These are phyloP conservation scores for Fraxinus cuspidata DNA, from an alignment of 257 asterid species.

Conservation along the genomic window DNA sequence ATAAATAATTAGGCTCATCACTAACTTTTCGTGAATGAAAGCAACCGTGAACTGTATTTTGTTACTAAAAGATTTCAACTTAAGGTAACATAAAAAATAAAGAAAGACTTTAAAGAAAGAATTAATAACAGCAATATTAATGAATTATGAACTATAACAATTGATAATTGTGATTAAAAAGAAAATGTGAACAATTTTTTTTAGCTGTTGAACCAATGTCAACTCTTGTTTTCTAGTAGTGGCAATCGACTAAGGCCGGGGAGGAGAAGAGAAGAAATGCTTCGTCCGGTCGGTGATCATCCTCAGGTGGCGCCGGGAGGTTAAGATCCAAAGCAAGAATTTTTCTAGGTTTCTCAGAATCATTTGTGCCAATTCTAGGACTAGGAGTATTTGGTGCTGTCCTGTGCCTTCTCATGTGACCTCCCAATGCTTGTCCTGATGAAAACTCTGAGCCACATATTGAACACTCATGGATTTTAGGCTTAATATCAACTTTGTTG, in stretches of 20 bases:
- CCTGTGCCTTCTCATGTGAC: slow-evolving; percentile 91
- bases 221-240: slow-evolving; percentile 46
- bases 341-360: slow-evolving; percentile 40
- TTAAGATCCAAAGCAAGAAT: slow-evolving; percentile 69
- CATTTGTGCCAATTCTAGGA: no score
- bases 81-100: slow-evolving; percentile 20
- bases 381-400: slow-evolving; percentile 21
- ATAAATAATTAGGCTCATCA: no score
- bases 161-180: slow-evolving; percentile 14
- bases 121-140: slow-evolving; percentile 12
- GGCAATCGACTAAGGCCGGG: slow-evolving; percentile 72
- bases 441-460: slow-evolving; percentile 80
- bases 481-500: slow-evolving; percentile 33
- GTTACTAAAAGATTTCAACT: slow-evolving; percentile 50
- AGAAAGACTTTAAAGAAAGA: background rate
- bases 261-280: slow-evolving; percentile 48
- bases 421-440: slow-evolving; percentile 91
- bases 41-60: slow-evolving; percentile 65
- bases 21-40: slow-evolving; percentile 76
- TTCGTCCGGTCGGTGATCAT: slow-evolving; percentile 35
- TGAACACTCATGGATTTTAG: slow-evolving; percentile 71
- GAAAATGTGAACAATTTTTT: slow-evolving; percentile 23
- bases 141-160: slow-evolving; percentile 28
- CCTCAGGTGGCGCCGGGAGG: slow-evolving; percentile 75
- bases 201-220: slow-evolving; percentile 36